phyloP scores from a whole-genome alignment of 1,284 basidiomycete species.

The Marasmius oreades region DNA sequence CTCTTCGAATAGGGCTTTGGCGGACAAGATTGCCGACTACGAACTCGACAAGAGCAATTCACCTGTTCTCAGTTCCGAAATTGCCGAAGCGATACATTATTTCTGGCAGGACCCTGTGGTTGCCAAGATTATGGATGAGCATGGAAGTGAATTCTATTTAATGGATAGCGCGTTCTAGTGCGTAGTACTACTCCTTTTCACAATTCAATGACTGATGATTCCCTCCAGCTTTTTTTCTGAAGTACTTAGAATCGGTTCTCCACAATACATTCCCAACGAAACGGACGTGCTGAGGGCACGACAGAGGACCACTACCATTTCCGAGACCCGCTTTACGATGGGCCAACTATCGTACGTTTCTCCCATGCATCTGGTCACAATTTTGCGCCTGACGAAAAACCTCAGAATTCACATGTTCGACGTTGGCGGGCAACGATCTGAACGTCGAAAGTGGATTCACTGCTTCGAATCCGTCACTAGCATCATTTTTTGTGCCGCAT shows the following conservation, averaged over 20 bases:
- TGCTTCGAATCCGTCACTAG: slow-evolving; percentile 94
- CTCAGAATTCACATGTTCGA: slow-evolving; percentile 91
- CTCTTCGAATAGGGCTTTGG: slow-evolving; percentile 70
- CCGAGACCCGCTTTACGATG: slow-evolving; percentile 82
- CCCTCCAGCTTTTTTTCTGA: slow-evolving; percentile 80
- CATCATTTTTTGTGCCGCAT: slow-evolving; percentile 93
- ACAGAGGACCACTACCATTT: slow-evolving; percentile 91
- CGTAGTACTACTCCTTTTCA: slow-evolving; percentile 23
- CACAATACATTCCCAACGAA: slow-evolving; percentile 84
- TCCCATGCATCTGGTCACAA: slow-evolving; percentile 22
- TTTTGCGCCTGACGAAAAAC: not conserved
- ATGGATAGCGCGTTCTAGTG: slow-evolving; percentile 96
- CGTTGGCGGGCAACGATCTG: slow-evolving; percentile 90
- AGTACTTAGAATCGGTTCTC: slow-evolving; percentile 76
- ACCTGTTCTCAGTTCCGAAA: slow-evolving; percentile 54
- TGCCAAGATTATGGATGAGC: slow-evolving; percentile 78
- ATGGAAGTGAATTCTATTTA: slow-evolving; percentile 87
- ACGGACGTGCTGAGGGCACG: slow-evolving; percentile 87
- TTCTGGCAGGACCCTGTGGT: slow-evolving; percentile 94
- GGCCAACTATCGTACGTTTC: slow-evolving; percentile 66
- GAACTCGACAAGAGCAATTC: slow-evolving; percentile 37
- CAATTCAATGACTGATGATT: not conserved
- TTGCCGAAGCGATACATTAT: slow-evolving; percentile 77
- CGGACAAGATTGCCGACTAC: slow-evolving; percentile 63
- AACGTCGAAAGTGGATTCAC: slow-evolving; percentile 94